Conservation (phyloP, 345 rosid genomes). For the Eucalyptus tenuipes region DNA sequence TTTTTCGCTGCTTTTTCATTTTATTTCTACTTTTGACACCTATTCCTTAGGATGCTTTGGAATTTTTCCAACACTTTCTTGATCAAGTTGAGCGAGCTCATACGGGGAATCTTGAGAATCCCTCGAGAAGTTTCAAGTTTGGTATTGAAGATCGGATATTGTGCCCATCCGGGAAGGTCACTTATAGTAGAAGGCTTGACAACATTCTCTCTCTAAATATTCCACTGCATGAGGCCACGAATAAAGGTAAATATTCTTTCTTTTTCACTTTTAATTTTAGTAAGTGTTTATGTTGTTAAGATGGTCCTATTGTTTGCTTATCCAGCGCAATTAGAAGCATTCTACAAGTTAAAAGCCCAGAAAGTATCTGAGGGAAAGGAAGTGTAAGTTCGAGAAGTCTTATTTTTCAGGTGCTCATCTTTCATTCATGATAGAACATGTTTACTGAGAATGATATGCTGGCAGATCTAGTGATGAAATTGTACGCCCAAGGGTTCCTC, state of each 20-base stretch:
- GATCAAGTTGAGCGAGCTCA: constrained; percentile 86
- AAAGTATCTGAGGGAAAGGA: constrained; percentile 56
- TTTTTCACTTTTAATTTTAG: background rate
- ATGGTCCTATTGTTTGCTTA: constrained; percentile 4
- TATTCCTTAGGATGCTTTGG: constrained; percentile 77
- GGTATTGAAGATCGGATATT: constrained; percentile 89
- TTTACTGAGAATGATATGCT: constrained; percentile 3
- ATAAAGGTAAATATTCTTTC: constrained; percentile 41
- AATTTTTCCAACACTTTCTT: constrained; percentile 83
- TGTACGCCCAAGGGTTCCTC: constrained; percentile 93
- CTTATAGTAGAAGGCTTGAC: constrained; percentile 81
- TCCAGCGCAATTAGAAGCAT: constrained; percentile 73
- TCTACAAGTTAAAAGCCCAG: constrained; percentile 56
- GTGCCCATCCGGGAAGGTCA: constrained; percentile 92
- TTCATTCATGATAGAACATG: constrained; percentile 3
- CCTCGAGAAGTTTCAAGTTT: constrained; percentile 86
- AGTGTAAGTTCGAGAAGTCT: constrained; percentile 36
- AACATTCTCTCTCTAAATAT: constrained; percentile 87
- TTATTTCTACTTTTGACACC: background rate
- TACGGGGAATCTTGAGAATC: constrained; percentile 60
- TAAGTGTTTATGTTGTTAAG: background rate
- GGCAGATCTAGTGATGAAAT: constrained; percentile 65
- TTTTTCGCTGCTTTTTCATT: background rate
- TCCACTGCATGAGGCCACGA: constrained; percentile 82
- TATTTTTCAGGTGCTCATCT: background rate